phyloP scores from a whole-genome alignment of 441 rosid genomes.

The Rhodomyrtus psidioides region DNA sequence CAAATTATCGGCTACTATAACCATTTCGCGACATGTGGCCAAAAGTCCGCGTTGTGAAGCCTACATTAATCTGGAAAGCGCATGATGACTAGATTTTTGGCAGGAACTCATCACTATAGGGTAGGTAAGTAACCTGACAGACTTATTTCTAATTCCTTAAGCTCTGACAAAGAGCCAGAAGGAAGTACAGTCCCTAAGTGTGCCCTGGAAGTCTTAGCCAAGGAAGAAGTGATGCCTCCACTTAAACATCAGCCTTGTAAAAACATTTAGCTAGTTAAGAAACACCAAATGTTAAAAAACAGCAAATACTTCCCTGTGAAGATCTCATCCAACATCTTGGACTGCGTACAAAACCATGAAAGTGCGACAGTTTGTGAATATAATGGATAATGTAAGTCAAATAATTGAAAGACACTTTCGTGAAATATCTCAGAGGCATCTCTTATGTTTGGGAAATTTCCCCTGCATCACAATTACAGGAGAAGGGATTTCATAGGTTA shows the following conservation, averaged over 20 bases:
- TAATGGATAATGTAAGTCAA: neutral
- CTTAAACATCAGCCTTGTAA: neutral
- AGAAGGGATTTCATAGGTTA: neutral
- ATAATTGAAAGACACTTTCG: neutral
- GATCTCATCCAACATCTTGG: neutral
- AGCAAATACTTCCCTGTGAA: neutral
- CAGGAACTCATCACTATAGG: neutral
- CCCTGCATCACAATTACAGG: neutral
- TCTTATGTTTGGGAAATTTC: neutral
- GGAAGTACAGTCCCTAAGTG: neutral
- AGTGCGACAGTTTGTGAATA: neutral
- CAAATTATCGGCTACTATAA: neutral
- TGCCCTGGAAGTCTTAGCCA: neutral
- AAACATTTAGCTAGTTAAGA: neutral
- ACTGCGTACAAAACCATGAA: too few species aligned
- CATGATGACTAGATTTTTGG: neutral
- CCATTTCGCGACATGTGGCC: neutral
- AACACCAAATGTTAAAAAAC: neutral
- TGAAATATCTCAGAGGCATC: neutral
- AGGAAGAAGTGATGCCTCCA: neutral
- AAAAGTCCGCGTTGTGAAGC: neutral
- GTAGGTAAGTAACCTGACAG: neutral
- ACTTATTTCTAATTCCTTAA: neutral
- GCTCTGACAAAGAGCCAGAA: neutral
- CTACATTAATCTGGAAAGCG: neutral